Base-by-base conservation (phyloP, 2,329 filamentous ascomycete genomes). In the Penicillium sclerotiorum region DNA sequence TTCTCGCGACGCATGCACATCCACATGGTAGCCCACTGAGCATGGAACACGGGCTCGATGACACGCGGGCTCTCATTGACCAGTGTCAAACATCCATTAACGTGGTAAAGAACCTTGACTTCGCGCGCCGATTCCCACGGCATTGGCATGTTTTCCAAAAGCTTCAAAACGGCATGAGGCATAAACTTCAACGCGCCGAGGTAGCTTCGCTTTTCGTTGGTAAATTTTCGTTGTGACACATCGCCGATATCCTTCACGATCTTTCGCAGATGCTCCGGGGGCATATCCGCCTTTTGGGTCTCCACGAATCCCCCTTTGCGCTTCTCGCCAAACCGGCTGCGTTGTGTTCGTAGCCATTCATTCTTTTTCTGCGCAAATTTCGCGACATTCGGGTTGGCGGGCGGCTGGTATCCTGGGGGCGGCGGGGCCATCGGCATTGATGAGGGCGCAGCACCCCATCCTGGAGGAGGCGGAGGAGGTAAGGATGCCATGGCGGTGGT, bases 11-110 rank as follows among this genome's bases (percentile, higher is more conserved):
- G 86, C 94, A 99, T 99, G 37, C 89, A 90, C 21, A 95, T 87
- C 94, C 94, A 99, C 94, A 99, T 99, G 47, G 93, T 95, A 11
- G 94, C 94, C 94, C 94, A 99, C 71, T 99, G 94, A 49, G 94
- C 94, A 69, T 96, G 92, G 73, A 95, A 99, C 4, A 99, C 89
- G 0, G 94, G 94, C 69, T 97, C 94, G 64, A 99, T 97, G 47
- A 99, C 95, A 63, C 95, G 84, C 12, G 95, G 94, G 6, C 87
- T 90, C 77, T 99, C 94, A 70, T 99, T 99, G 64, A 99, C 95
- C 48, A 99, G 77, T 1, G 94, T 99, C 73, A 99, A 74, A 67
- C 95, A 99, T 23, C 94, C 94, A 66, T 99, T 99, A 64, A 97
- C 92, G 68, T 99, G 94, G 71, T 99, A 99, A 11, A 99, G 80